A percentile compares a stretch with the other conserved stretches of the same genome.
phyloP scores from a whole-genome alignment of 805 yeast species.

The Brettanomyces nanus region DNA sequence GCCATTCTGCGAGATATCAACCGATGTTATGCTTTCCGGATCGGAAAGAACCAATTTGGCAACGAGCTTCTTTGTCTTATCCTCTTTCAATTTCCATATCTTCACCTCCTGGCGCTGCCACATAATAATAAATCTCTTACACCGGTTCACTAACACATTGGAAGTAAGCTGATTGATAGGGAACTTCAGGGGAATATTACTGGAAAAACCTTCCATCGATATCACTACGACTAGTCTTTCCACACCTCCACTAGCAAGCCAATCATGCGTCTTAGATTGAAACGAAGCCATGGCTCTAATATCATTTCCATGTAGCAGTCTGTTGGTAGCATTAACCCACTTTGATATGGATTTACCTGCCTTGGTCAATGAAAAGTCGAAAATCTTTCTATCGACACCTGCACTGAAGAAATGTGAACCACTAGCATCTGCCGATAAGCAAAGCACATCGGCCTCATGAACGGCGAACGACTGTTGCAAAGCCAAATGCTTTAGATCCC shows the following conservation, averaged over 20 bases:
- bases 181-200: conserved; percentile 64
- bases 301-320: conserved; percentile 82
- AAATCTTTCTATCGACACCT: conserved; percentile 90
- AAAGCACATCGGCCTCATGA: conserved; percentile 88
- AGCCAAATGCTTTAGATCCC: conserved; percentile 79
- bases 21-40: conserved; percentile 72
- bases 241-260: conserved; percentile 77
- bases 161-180: conserved; percentile 32
- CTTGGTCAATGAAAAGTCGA: conserved; percentile 51
- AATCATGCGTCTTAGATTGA: conserved; percentile 59
- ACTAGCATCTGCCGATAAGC: conserved; percentile 50
- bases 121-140: conserved; percentile 48
- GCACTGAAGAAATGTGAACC: conserved; percentile 72
- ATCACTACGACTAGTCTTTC: conserved; percentile 63
- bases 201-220: conserved; percentile 58
- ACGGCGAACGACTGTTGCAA: conserved; percentile 71
- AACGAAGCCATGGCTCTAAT: conserved; percentile 67
- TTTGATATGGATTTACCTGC: conserved; percentile 29
- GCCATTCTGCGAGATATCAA: conserved; percentile 58
- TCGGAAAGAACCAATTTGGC: conserved; percentile 59
- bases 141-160: conserved; percentile 31
- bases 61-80: conserved; percentile 45
- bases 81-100: conserved; percentile 54
- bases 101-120: conserved; percentile 82
- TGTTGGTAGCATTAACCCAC: conserved; percentile 72